Base-by-base conservation (phyloP, 352 stramenopile species). In the Pythium aphanidermatum region DNA sequence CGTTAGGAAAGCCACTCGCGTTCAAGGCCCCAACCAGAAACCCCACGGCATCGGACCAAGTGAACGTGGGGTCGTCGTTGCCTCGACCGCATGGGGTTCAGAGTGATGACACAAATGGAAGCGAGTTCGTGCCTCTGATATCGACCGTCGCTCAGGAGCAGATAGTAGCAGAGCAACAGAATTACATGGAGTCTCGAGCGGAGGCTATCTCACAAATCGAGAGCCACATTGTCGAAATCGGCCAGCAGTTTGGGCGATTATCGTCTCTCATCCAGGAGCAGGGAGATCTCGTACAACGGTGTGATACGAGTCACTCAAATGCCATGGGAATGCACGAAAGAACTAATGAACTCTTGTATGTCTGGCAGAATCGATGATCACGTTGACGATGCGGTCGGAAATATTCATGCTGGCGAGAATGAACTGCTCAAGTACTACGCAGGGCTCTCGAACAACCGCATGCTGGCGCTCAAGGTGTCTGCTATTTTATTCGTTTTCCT, bases 291-390 rank as follows among this genome's bases (percentile, higher is more conserved):
- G 78, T 92, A 21, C 74, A 64, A 62, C 74, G 79, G 81, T 92
- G 59, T 16, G 17, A 43, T n/a, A n/a, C n/a, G n/a, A n/a, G n/a
- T n/a, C n/a, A n/a, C n/a, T n/a, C n/a, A n/a, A n/a, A n/a, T n/a
- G n/a, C n/a, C n/a, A n/a, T n/a, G n/a, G n/a, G n/a, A n/a, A n/a
- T n/a, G n/a, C n/a, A n/a, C n/a, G n/a, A n/a, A n/a, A n/a, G n/a
- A n/a, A n/a, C n/a, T n/a, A n/a, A n/a, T n/a, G n/a, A n/a, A n/a
- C n/a, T n/a, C n/a, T n/a, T n/a, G n/a, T n/a, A n/a, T n/a, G n/a
- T n/a, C n/a, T n/a, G n/a, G n/a, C 46, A 92, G 81, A 63, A 91
- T 92, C 38, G 81, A 92, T 32, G 81, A 92, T 53, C 84, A 91
- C 32, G 78, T 92, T 27, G 78, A 91, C 37, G 78, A 92, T 36